A percentile compares a stretch with the other conserved stretches of the same genome.
Evolutionary conservation across 208 protist genomes (phyloP).

Genomic region (Herpetomonas samuelpessoai): DNA sequence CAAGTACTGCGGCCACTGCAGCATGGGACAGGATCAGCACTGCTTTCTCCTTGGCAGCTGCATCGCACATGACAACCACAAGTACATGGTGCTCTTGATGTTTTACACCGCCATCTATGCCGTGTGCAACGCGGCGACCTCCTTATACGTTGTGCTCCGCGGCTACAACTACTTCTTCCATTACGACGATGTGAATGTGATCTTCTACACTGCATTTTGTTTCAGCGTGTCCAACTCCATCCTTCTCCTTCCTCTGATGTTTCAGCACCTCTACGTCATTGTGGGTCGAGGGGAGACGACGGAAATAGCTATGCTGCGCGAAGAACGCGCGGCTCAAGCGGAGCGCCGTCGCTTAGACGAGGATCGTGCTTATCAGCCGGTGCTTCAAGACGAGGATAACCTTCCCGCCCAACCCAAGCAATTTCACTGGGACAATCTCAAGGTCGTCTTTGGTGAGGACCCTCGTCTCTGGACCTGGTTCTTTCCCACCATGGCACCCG

Average conservation of each 20-base stretch:
- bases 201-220: conserved; percentile 27
- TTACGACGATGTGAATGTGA: conserved; percentile 12
- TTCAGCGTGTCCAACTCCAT: conserved; percentile 15
- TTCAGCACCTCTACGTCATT: conserved; percentile 17
- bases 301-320: no score
- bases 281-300: no score
- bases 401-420: background rate
- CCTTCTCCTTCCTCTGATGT: background rate
- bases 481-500: conserved; percentile 33
- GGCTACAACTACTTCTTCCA: conserved; percentile 27
- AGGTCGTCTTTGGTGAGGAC: conserved; percentile 29
- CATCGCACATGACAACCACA: conserved; percentile 74
- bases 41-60: conserved; percentile 80
- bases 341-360: conserved; percentile 17
- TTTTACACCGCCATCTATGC: conserved; percentile 16
- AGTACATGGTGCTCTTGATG: conserved; percentile 74
- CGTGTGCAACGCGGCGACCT: background rate
- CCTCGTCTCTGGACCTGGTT: conserved; percentile 15
- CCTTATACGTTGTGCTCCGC: conserved; percentile 13
- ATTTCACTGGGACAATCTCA: conserved; percentile 25
- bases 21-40: conserved; percentile 76
- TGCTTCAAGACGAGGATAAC: conserved; percentile 14
- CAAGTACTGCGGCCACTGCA: conserved; percentile 62
- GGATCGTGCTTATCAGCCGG: conserved; percentile 9
- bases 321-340: no score